Evolutionary conservation across 164 flowering plant species (phyloP).

Genomic region (Vitis rupestris): DNA sequence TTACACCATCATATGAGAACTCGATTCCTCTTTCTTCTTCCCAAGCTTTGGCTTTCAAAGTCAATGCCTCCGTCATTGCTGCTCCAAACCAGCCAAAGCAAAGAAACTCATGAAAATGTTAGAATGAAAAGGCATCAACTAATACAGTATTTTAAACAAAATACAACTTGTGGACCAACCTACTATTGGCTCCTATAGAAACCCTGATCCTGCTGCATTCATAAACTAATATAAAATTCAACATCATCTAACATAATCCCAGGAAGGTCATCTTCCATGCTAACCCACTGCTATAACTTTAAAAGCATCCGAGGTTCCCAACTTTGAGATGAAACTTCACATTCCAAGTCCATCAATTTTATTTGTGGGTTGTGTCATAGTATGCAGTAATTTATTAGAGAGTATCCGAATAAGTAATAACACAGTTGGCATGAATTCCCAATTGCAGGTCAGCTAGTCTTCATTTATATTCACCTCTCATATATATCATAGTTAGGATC

Average conservation of each 20-base stretch:
- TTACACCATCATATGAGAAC: constrained; percentile 72
- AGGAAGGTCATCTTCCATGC: background rate
- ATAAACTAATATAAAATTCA: background rate
- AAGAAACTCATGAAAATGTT: background rate
- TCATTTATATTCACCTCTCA: background rate
- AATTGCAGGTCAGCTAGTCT: background rate
- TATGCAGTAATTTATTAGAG: no score
- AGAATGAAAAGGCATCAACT: background rate
- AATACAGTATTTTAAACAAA: background rate
- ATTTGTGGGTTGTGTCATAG: no score
- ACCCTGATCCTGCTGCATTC: background rate
- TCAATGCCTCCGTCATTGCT: constrained; percentile 66
- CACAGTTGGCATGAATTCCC: background rate
- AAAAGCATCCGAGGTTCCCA: background rate
- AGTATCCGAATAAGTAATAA: background rate
- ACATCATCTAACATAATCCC: background rate
- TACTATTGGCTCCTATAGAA: background rate
- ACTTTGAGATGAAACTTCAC: background rate
- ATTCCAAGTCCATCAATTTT: background rate
- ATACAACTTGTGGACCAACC: background rate
- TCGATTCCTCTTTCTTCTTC: constrained; percentile 56
- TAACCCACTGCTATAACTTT: background rate
- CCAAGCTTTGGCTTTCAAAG: constrained; percentile 52
- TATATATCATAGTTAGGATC: background rate
- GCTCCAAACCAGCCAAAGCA: constrained; percentile 16